phyloP scores from a whole-genome alignment of 352 stramenopile genomes.

The Phytophthora sojae region DNA sequence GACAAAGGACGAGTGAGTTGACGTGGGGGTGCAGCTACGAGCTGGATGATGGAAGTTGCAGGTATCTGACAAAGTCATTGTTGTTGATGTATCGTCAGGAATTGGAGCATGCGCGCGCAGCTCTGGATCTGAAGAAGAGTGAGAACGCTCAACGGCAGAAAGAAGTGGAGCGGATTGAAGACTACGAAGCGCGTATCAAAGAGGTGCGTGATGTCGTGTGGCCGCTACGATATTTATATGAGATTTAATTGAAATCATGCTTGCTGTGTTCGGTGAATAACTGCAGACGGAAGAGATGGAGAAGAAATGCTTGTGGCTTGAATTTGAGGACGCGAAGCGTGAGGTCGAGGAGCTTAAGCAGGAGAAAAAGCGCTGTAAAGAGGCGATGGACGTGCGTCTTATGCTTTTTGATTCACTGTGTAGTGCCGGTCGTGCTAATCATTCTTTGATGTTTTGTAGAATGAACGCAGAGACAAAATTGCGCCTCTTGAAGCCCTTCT shows the following conservation, averaged over 20 bases:
- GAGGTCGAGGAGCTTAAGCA: slow-evolving; percentile 73
- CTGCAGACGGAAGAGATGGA: slow-evolving; percentile 82
- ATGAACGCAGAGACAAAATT: slow-evolving; percentile 71
- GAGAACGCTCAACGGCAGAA: slow-evolving; percentile 85
- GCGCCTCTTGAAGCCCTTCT: slow-evolving; percentile 70
- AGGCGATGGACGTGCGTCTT: slow-evolving; percentile 66
- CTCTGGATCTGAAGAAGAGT: slow-evolving; percentile 85
- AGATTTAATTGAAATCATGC: neutral
- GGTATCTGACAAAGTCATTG: too few species aligned
- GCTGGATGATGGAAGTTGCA: neutral
- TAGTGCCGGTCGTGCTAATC: neutral
- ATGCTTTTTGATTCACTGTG: neutral
- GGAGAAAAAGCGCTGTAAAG: slow-evolving; percentile 72
- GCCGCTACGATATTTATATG: neutral
- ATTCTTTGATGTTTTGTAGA: slow-evolving; percentile 34
- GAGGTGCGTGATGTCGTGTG: slow-evolving; percentile 49
- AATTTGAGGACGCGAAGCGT: slow-evolving; percentile 80
- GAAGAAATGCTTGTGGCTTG: slow-evolving; percentile 88
- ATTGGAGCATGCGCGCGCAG: slow-evolving; percentile 64
- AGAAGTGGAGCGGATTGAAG: slow-evolving; percentile 85
- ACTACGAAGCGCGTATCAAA: slow-evolving; percentile 81
- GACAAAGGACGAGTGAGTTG: slow-evolving; percentile 69
- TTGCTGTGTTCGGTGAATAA: neutral
- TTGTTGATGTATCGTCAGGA: slow-evolving; percentile 45
- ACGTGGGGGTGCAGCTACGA: neutral